phyloP scores from a whole-genome alignment of 2,329 filamentous ascomycete genomes.

The Truncatella angustata region DNA sequence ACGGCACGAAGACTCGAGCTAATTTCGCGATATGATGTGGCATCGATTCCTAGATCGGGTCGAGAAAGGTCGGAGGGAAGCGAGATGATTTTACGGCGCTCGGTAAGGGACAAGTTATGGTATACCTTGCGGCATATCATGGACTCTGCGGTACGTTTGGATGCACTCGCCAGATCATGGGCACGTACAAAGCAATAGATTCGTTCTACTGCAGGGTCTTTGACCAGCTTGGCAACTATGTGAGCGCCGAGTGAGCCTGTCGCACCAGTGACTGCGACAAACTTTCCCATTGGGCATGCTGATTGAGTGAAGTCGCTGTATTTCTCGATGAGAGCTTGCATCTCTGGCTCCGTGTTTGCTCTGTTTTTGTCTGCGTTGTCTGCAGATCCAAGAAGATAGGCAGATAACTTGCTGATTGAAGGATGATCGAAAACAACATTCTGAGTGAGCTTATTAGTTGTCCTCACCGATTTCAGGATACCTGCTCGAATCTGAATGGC shows the following conservation, averaged over 20 bases:
- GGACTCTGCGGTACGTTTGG: conserved; percentile 16
- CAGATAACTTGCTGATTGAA: conserved; percentile 43
- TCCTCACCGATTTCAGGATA: conserved; percentile 49
- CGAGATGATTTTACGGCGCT: conserved; percentile 31
- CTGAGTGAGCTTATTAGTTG: conserved; percentile 46
- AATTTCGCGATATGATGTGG: conserved; percentile 25
- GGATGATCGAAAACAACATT: conserved; percentile 61
- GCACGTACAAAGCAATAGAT: conserved; percentile 55
- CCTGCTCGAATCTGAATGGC: conserved; percentile 53
- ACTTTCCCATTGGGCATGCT: conserved; percentile 16
- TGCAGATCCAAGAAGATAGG: conserved; percentile 33
- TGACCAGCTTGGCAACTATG: conserved; percentile 56
- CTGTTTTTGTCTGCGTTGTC: background rate
- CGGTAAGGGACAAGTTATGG: conserved; percentile 20
- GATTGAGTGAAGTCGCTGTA: conserved; percentile 36
- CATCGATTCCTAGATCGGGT: conserved; percentile 37
- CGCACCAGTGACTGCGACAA: conserved; percentile 55
- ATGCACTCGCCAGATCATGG: conserved; percentile 18
- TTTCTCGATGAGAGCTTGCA: conserved; percentile 43
- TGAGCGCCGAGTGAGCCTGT: conserved; percentile 66
- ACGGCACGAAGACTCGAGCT: conserved; percentile 34
- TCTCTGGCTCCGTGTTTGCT: conserved; percentile 35
- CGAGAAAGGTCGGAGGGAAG: conserved; percentile 38
- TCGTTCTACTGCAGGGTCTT: conserved; percentile 50
- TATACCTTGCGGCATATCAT: conserved; percentile 31